phyloP scores from a whole-genome alignment of 1,139 yeast species.

The Blastobotrys malaysiensis region DNA sequence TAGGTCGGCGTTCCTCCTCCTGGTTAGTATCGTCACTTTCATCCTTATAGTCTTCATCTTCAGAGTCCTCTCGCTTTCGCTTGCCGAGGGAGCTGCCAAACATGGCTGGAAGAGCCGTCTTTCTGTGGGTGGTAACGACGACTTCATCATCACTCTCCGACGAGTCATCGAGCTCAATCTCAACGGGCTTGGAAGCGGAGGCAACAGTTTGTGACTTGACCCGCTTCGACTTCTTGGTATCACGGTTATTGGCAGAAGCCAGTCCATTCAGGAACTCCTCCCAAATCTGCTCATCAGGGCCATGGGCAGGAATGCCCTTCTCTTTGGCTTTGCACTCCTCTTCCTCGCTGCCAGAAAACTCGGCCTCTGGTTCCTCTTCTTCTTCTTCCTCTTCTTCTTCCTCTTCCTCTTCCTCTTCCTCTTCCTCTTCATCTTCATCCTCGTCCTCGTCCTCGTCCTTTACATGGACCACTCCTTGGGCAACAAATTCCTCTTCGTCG shows the following conservation, averaged over 20 bases:
- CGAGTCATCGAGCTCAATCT: slow-evolving; percentile 2
- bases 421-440: neutral
- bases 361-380: neutral
- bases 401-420: neutral
- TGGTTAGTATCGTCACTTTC: slow-evolving; percentile 1
- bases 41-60: slow-evolving; percentile 2
- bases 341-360: slow-evolving; percentile 19
- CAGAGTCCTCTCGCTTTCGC: slow-evolving; percentile 8
- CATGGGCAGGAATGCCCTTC: neutral
- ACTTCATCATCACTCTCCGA: slow-evolving; percentile 3
- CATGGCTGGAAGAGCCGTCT: neutral
- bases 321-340: slow-evolving; percentile 26
- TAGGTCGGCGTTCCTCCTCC: slow-evolving; percentile 1
- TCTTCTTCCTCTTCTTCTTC: neutral
- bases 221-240: neutral
- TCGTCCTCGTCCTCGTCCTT: slow-evolving; percentile 1
- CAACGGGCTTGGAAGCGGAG: neutral
- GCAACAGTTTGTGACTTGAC: neutral
- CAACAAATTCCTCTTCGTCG: slow-evolving; percentile 7
- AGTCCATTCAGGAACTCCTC: slow-evolving; percentile 2
- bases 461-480: neutral
- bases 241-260: neutral
- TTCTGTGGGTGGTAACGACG: neutral
- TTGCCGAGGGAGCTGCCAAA: neutral
- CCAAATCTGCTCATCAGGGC: neutral